Conservation (phyloP, 2,329 filamentous ascomycete species). For the Ophiostoma sp. region DNA sequence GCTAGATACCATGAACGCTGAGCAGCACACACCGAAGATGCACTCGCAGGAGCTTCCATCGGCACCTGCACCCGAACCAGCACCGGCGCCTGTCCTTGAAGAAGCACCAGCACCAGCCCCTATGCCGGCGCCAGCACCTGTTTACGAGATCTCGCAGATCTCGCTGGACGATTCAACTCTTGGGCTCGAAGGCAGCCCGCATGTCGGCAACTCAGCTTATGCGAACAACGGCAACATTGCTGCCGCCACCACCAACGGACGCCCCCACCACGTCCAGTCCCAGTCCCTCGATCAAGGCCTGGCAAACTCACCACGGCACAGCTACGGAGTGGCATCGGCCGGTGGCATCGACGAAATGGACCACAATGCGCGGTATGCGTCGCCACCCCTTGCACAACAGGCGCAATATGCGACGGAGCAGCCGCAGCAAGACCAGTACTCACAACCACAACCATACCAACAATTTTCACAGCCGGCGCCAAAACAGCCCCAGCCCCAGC, state of each 20-base stretch:
- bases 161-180: slow-evolving; percentile 45
- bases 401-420: slow-evolving; percentile 16
- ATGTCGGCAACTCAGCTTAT: slow-evolving; percentile 31
- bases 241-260: slow-evolving; percentile 29
- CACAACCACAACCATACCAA: slow-evolving; percentile 25
- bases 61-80: slow-evolving; percentile 18
- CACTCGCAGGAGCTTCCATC: slow-evolving; percentile 12
- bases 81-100: neutral
- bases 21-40: slow-evolving; percentile 31
- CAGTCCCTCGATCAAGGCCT: slow-evolving; percentile 49
- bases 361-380: slow-evolving; percentile 20
- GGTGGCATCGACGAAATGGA: slow-evolving; percentile 34
- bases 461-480: slow-evolving; percentile 20
- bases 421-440: slow-evolving; percentile 19
- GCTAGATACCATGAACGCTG: slow-evolving; percentile 48
- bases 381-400: slow-evolving; percentile 22
- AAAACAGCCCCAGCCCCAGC: slow-evolving; percentile 21
- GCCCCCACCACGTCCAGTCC: slow-evolving; percentile 41
- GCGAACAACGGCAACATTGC: slow-evolving; percentile 28
- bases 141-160: slow-evolving; percentile 28
- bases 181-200: slow-evolving; percentile 46
- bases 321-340: slow-evolving; percentile 19
- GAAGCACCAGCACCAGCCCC: neutral
- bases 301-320: slow-evolving; percentile 36
- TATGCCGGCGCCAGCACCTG: neutral